Conservation (phyloP, 2,329 filamentous ascomycete genomes). For the Cladosporium velox region DNA sequence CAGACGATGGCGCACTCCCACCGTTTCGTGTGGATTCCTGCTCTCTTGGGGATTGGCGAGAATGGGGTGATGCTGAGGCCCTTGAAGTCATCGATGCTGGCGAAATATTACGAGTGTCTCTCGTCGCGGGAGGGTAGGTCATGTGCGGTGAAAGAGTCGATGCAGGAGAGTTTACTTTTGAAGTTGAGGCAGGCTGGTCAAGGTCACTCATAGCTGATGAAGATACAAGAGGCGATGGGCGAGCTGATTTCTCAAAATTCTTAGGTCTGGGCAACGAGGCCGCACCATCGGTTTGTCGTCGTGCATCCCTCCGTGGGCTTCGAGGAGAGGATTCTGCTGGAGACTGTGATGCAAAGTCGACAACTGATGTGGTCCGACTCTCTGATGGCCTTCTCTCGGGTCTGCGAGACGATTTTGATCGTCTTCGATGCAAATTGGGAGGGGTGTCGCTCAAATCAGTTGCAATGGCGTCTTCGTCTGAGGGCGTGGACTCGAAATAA, state of each 20-base stretch:
- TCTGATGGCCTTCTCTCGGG: conserved; percentile 22
- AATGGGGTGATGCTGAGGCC: conserved; percentile 20
- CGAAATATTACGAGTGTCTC: conserved; percentile 30
- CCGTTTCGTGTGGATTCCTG: conserved; percentile 25
- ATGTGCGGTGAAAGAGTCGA: conserved; percentile 7
- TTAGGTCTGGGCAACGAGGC: conserved; percentile 27
- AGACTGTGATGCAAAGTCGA: conserved; percentile 30
- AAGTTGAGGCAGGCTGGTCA: neutral
- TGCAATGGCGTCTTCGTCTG: conserved; percentile 31
- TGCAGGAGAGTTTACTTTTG: neutral
- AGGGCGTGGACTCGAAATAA: conserved; percentile 28
- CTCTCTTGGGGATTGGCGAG: conserved; percentile 25
- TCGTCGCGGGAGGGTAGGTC: neutral
- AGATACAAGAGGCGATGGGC: conserved; percentile 32
- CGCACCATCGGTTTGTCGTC: conserved; percentile 34
- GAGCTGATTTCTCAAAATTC: conserved; percentile 30
- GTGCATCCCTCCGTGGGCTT: conserved; percentile 27
- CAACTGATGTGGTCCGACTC: conserved; percentile 23
- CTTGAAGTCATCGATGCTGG: conserved; percentile 28
- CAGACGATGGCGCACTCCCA: conserved; percentile 26
- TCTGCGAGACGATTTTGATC: conserved; percentile 13
- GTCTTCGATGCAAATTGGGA: neutral
- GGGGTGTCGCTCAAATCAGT: conserved; percentile 23
- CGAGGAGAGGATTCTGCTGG: conserved; percentile 27
- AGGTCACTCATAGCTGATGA: conserved; percentile 19